Conservation (phyloP, 495 filamentous ascomycete species). For the Penicillium canariense region DNA sequence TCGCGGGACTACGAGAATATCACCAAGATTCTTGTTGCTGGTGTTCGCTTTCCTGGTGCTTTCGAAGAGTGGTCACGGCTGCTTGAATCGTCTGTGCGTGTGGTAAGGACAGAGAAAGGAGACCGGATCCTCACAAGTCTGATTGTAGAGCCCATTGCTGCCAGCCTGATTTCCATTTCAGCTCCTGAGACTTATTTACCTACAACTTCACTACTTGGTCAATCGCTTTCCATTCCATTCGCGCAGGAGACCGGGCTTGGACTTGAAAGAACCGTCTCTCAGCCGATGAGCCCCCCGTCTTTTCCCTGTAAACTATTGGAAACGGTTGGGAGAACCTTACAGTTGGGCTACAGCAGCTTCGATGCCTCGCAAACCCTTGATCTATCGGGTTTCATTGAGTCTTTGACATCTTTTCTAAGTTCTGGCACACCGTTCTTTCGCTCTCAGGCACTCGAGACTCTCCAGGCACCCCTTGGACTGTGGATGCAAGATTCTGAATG, state of each 20-base stretch:
- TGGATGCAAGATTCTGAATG: slow-evolving; percentile 36
- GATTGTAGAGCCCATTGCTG: slow-evolving; percentile 70
- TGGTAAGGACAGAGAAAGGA: slow-evolving; percentile 63
- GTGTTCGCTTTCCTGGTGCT: slow-evolving; percentile 46
- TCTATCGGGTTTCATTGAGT: slow-evolving; percentile 39
- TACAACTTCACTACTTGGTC: slow-evolving; percentile 33
- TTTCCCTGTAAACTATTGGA: slow-evolving; percentile 32
- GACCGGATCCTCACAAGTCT: slow-evolving; percentile 58
- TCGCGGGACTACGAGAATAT: slow-evolving; percentile 67
- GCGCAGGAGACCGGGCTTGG: slow-evolving; percentile 16
- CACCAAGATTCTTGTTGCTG: slow-evolving; percentile 63
- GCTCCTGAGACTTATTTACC: slow-evolving; percentile 26
- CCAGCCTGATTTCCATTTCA: slow-evolving; percentile 29
- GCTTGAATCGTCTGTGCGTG: slow-evolving; percentile 54
- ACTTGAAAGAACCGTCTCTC: neutral
- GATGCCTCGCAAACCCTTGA: slow-evolving; percentile 18
- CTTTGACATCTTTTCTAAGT: slow-evolving; percentile 39
- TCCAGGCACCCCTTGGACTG: slow-evolving; percentile 29
- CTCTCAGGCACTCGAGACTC: slow-evolving; percentile 29
- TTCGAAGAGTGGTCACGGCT: slow-evolving; percentile 59
- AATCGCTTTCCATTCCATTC: slow-evolving; percentile 36
- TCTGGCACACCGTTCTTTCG: slow-evolving; percentile 33
- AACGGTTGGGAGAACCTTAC: slow-evolving; percentile 26
- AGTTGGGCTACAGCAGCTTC: slow-evolving; percentile 32
- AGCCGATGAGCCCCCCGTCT: neutral